phyloP scores from a whole-genome alignment of 1,284 basidiomycete species.

The Rhodotorula sp. region DNA sequence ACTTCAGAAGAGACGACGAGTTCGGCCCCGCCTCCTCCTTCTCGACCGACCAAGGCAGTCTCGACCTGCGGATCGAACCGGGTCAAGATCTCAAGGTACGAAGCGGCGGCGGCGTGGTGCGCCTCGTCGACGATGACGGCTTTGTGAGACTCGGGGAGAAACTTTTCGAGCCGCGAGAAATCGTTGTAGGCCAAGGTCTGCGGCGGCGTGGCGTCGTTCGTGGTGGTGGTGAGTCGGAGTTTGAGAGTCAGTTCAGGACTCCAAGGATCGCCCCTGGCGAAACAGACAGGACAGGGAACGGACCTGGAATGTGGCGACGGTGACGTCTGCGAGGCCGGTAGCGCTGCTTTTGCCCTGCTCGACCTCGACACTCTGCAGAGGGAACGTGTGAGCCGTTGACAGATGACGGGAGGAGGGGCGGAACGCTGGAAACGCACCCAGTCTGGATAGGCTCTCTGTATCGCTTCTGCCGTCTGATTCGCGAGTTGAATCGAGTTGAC shows the following conservation, averaged over 20 bases:
- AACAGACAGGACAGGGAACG: not conserved
- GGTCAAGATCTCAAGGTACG: conserved; percentile 74
- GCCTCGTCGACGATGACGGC: conserved; percentile 89
- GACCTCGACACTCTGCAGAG: conserved; percentile 66
- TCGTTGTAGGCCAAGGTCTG: conserved; percentile 20
- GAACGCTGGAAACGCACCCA: conserved; percentile 49
- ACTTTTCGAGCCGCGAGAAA: conserved; percentile 66
- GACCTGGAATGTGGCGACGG: conserved; percentile 39
- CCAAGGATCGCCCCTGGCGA: not conserved
- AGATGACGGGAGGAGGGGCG: too few species aligned
- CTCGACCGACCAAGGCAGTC: not conserved
- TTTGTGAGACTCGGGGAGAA: conserved; percentile 68
- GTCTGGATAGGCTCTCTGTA: conserved; percentile 64
- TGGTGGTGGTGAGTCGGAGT: too few species aligned
- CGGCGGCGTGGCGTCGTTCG: too few species aligned
- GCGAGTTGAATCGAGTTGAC: conserved; percentile 88
- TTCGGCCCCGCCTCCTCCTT: not conserved
- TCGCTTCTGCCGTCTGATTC: conserved; percentile 75
- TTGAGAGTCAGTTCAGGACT: too few species aligned
- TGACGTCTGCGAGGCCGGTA: conserved; percentile 77
- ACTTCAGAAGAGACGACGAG: not conserved
- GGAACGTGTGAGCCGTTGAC: not conserved
- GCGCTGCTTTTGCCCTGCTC: conserved; percentile 85
- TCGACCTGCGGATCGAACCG: conserved; percentile 60
- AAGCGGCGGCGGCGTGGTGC: conserved; percentile 88